Evolutionary conservation across 495 filamentous ascomycete genomes (phyloP), one percentile per base, ranked within the genome.

Genomic region (Hypoxylon fragiforme): DNA sequence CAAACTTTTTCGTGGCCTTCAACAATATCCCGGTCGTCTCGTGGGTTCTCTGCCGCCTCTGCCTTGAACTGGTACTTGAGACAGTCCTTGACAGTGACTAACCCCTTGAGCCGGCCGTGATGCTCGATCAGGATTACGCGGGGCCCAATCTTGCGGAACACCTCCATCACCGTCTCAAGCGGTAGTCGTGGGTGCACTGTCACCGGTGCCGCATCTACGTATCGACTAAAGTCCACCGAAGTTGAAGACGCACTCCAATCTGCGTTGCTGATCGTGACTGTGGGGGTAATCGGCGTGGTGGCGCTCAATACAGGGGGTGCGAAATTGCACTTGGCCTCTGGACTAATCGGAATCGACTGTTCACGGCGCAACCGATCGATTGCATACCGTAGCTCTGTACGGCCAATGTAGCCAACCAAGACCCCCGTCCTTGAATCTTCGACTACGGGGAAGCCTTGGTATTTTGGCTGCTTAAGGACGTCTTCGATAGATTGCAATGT

Each of bases 131-230:
- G 78, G 44, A 98, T 90, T 9, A 96, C 91, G 1, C 95, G 84
- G 2, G 94, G 94, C 0, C 95, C 94, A 71, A 98, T 92, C 76
- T 98, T 98, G 66, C 94, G 92, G 78, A 98, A 98, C 36, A 97
- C 83, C 68, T 98, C 94, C 91, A 97, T 97, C 36, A 96, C 94
- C 0, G 94, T 98, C 70, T 98, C 94, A 0, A 98, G 82, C 0
- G 92, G 89, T 4, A 97, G 83, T 1, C 90, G 86, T 0, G 94
- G 94, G 65, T 98, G 95, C 5, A 91, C 91, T 1, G 91, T 87
- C 3, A 97, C 78, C 3, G 95, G 94, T 0, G 92, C 95, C 37
- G 90, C 81, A 68, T 98, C 91, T 31, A 95, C 87, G 65, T 92
- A 97, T 22, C 85, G 84, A 59, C 84, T 86, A 62, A 98, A 92